These are phyloP conservation scores for Aspergillus novoparasiticus DNA, from an alignment of 2,329 filamentous ascomycete species.

Conservation along the genomic window DNA sequence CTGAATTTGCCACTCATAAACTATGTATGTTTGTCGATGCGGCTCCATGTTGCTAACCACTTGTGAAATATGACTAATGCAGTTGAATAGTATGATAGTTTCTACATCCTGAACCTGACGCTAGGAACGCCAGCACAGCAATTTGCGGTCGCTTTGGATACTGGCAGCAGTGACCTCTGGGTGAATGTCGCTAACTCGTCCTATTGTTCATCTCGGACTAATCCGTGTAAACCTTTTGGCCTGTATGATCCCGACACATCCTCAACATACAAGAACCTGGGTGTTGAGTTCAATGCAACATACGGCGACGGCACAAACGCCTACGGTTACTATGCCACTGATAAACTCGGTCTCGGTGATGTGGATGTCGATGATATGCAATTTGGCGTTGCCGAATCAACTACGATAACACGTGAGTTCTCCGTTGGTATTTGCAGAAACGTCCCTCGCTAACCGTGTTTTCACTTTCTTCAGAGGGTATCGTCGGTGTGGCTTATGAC, in stretches of 20 bases:
- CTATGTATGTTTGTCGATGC: neutral
- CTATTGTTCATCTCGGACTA: slow-evolving; percentile 55
- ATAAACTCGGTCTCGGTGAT: slow-evolving; percentile 12
- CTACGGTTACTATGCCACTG: slow-evolving; percentile 68
- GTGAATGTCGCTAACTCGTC: slow-evolving; percentile 65
- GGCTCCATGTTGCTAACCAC: neutral
- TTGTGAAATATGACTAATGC: neutral
- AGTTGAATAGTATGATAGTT: neutral
- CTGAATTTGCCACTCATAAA: neutral
- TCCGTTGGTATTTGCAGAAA: slow-evolving; percentile 62
- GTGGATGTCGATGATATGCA: slow-evolving; percentile 10
- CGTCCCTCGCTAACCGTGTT: neutral
- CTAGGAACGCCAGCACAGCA: slow-evolving; percentile 58
- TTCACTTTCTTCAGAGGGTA: slow-evolving; percentile 45
- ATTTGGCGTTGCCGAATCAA: slow-evolving; percentile 13
- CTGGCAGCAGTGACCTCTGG: slow-evolving; percentile 63
- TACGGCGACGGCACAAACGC: slow-evolving; percentile 79
- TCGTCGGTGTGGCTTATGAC: slow-evolving; percentile 79
- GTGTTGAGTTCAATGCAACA: slow-evolving; percentile 76
- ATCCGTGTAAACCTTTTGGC: slow-evolving; percentile 63
- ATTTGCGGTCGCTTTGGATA: slow-evolving; percentile 59
- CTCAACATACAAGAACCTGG: slow-evolving; percentile 71
- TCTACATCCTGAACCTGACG: slow-evolving; percentile 43
- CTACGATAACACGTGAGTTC: slow-evolving; percentile 45
- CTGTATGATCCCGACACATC: slow-evolving; percentile 71